These are phyloP conservation scores for Podospora fimiseda DNA, from an alignment of 495 filamentous ascomycete species.

Conservation along the genomic window DNA sequence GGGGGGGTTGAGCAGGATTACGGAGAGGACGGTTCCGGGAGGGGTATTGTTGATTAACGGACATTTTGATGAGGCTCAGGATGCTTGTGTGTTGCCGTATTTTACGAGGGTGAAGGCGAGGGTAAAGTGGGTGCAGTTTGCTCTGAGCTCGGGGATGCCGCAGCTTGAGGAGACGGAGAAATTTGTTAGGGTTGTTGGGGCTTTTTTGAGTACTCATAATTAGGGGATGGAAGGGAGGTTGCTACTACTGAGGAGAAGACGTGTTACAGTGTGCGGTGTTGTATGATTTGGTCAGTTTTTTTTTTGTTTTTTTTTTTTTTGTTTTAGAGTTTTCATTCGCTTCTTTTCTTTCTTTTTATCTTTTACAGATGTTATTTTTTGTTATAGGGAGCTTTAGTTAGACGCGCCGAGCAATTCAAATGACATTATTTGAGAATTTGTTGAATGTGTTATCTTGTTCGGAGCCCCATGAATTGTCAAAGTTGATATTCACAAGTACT, in stretches of 20 bases:
- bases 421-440: too few relatives aligned
- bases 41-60: conserved; percentile 41
- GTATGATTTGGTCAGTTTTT: too few relatives aligned
- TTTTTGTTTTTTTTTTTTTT: neutral
- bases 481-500: too few relatives aligned
- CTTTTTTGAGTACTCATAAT: conserved; percentile 3
- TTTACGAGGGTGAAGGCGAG: conserved; percentile 34
- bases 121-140: conserved; percentile 40
- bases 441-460: too few relatives aligned
- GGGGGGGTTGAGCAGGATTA: conserved; percentile 29
- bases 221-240: too few relatives aligned
- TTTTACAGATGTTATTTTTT: too few relatives aligned
- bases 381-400: too few relatives aligned
- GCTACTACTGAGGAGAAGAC: too few relatives aligned
- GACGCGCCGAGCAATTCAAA: too few relatives aligned
- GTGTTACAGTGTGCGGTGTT: too few relatives aligned
- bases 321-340: neutral
- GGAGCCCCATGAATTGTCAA: too few relatives aligned
- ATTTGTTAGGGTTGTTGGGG: conserved; percentile 4
- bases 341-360: neutral
- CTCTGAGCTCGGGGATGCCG: conserved; percentile 6
- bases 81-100: conserved; percentile 38
- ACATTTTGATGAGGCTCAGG: conserved; percentile 42
- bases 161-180: conserved; percentile 13
- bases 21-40: conserved; percentile 29